These are phyloP conservation scores for Diaporthe nobilis DNA, from an alignment of 2,329 filamentous ascomycete genomes.

Conservation along the genomic window DNA sequence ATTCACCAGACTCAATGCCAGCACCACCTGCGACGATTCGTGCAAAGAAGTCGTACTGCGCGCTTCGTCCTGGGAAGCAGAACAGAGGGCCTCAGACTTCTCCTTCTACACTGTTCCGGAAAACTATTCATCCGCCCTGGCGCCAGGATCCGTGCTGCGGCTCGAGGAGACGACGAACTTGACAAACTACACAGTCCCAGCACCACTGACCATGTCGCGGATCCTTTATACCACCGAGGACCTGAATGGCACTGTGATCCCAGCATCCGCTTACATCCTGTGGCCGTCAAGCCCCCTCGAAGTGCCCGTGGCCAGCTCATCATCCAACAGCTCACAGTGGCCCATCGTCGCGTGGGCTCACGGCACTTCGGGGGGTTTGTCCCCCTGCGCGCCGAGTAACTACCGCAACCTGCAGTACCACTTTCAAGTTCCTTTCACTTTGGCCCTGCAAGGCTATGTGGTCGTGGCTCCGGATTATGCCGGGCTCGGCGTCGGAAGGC, in stretches of 20 bases:
- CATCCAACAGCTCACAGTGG: background rate
- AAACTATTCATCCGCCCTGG: constrained; percentile 9
- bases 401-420: constrained; percentile 58
- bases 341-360: constrained; percentile 60
- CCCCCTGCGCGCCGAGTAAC: constrained; percentile 56
- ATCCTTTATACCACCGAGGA: constrained; percentile 63
- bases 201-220: constrained; percentile 57
- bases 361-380: constrained; percentile 58
- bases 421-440: constrained; percentile 54
- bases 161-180: constrained; percentile 9
- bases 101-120: background rate
- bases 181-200: constrained; percentile 5
- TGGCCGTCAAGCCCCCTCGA: constrained; percentile 54
- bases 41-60: background rate
- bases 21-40: constrained; percentile 14
- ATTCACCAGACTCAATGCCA: background rate
- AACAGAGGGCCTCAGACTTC: constrained; percentile 14
- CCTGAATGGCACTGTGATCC: constrained; percentile 60
- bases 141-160: background rate
- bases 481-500: constrained; percentile 56
- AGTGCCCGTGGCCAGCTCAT: background rate
- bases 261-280: constrained; percentile 63
- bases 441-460: constrained; percentile 58
- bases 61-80: background rate
- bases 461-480: constrained; percentile 62